Evolutionary conservation across 257 asterid species (phyloP), one percentile per base, ranked within the genome.

Genomic region (Lycium barbarum): DNA sequence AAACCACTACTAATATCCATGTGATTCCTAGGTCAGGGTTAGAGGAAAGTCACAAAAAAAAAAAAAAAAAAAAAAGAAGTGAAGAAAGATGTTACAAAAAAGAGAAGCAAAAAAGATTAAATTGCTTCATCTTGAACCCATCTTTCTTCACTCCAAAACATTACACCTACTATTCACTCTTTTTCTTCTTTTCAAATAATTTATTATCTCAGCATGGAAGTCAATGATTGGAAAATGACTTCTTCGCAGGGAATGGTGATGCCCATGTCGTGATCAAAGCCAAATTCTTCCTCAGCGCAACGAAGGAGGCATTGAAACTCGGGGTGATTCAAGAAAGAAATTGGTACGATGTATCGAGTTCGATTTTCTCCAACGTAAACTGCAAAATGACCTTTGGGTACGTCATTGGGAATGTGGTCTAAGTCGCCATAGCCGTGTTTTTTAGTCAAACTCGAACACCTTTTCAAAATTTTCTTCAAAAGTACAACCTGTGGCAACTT

Each of bases 211-310:
- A 90, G 90, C 93, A 90, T 90, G 11, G 93, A 87, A 8, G 91
- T 90, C 65, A 90, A 86, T 26, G 93, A 90, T 68, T 83, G 88
- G 58, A 90, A 90, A 73, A 90, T 88, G 20, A 83, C 87, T 83
- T 90, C 91, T 67, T 90, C 91, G 58, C 93, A 90, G 6, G 93
- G 93, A 51, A 90, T 89, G 1, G 91, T 90, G 82, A 90, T 87
- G 6, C 93, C 93, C 91, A 89, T 90, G 2, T 89, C 90, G 51
- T 90, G 91, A 66, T 89, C 90, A 76, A 90, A 90, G 3, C 93
- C 93, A 57, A 90, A 90, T 70, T 89, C 43, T 40, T 40, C 43
- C 43, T 40, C 43, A 2, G 43, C 5, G 43, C 43, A 40, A 2
- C 5, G 43, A 5, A 40, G 43, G 5, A 40, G 43, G 5, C 43